phyloP scores from a whole-genome alignment of 176 grass and related monocot species.

The Puya raimondii region DNA sequence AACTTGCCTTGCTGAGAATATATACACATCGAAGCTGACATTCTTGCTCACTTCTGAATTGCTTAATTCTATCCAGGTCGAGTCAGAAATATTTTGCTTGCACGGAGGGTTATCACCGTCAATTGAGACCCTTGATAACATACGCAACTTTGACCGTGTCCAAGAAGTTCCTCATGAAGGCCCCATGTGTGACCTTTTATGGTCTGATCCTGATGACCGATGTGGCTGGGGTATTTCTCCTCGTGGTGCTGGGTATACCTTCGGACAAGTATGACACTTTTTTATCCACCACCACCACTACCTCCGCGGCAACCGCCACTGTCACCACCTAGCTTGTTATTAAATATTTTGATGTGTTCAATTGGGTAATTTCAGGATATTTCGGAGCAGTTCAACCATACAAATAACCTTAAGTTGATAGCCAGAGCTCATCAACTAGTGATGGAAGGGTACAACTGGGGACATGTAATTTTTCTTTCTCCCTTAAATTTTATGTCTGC shows the following conservation, averaged over 20 bases:
- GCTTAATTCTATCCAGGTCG: slow-evolving; percentile 40
- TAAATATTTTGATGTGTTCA: not conserved
- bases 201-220: slow-evolving; percentile 92
- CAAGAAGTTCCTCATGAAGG: slow-evolving; percentile 99
- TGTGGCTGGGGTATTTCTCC: slow-evolving; percentile 99
- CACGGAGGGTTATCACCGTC: slow-evolving; percentile 93
- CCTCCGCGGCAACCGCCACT: too few species aligned
- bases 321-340: too few species aligned
- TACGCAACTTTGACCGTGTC: slow-evolving; percentile 84
- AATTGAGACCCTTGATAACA: slow-evolving; percentile 87
- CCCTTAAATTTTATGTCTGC: not conserved
- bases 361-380: slow-evolving; percentile 56
- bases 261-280: slow-evolving; percentile 57
- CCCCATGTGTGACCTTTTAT: slow-evolving; percentile 97
- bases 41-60: not conserved
- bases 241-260: slow-evolving; percentile 93
- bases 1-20: too few species aligned
- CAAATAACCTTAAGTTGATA: slow-evolving; percentile 83
- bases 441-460: slow-evolving; percentile 96
- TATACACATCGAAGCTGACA: too few species aligned
- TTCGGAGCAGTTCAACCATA: slow-evolving; percentile 98
- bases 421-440: slow-evolving; percentile 96
- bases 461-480: slow-evolving; percentile 49
- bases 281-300: not conserved
- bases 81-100: slow-evolving; percentile 98